Evolutionary conservation across 2,329 filamentous ascomycete genomes (phyloP).

Genomic region (Calonectria crousiana): DNA sequence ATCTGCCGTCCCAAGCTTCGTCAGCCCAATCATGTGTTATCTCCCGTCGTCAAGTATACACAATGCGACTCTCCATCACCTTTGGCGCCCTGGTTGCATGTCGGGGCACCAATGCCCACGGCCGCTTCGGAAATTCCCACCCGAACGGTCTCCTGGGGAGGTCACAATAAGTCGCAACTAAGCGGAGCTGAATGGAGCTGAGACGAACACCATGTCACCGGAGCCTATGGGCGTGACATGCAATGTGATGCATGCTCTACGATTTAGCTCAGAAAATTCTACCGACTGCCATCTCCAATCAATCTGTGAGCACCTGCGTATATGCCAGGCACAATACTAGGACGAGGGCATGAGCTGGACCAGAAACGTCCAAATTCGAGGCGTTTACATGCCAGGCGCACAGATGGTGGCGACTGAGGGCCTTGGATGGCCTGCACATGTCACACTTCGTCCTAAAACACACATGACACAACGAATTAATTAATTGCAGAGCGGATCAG

Average conservation of each 20-base stretch:
- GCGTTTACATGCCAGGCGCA: neutral
- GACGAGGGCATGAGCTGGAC: neutral
- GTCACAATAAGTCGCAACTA: neutral
- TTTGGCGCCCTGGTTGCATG: constrained; percentile 1
- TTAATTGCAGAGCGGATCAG: constrained; percentile 2
- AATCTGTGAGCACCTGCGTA: neutral
- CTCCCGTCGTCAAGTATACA: neutral
- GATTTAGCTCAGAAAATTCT: neutral
- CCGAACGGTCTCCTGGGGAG: neutral
- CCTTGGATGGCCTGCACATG: constrained; percentile 2
- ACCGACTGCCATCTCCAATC: neutral
- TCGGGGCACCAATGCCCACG: neutral
- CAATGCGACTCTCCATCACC: neutral
- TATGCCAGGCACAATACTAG: neutral
- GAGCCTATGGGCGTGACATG: neutral
- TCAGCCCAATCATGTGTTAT: neutral
- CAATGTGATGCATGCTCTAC: neutral
- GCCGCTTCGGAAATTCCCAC: neutral
- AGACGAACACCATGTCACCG: constrained; percentile 8
- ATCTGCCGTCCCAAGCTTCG: neutral
- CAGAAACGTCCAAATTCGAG: neutral
- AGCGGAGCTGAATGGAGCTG: constrained; percentile 16
- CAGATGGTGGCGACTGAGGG: constrained; percentile 7
- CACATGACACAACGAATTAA: constrained; percentile 21
- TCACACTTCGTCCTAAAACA: constrained; percentile 19